Base-by-base conservation (phyloP, 306 rosid genomes). In the Vachellia collinsii region DNA sequence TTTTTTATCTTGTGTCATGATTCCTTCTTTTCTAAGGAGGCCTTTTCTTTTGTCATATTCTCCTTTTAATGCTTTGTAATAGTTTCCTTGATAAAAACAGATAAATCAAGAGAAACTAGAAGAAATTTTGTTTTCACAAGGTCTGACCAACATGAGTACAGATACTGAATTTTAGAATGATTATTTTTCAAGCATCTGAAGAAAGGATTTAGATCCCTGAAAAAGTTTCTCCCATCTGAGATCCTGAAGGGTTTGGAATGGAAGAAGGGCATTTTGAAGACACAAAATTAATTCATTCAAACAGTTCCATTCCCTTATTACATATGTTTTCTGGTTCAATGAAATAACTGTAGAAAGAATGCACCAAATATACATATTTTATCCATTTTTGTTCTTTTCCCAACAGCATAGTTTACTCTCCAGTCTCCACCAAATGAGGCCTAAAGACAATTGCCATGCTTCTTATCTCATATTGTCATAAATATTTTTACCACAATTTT, bases 1-100 rank as follows among this genome's bases (percentile, higher is more conserved):
- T 71, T 68, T 43, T 59, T 77, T 13, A 20, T 39, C 44, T n/a
- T 20, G 65, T 59, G 37, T 11, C 23, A 20, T 76, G 47, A 58
- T 72, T 80, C 37, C 36, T 80, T 62, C 77, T 72, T 81, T 65
- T 53, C 39, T 34, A 10, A 12, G 48, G 34, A 29, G 34, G 56
- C 36, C 23, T 38, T 25, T 51, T 36, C 69, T 61, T 50, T 56
- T 17, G 16, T 79, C 58, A 34, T 29, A 29, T 29, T 29, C 69
- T 67, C 65, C 38, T 72, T 5, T 47, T 59, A 76, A 42, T 54
- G 10, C 41, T 46, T 66, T 47, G 11, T 43, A 34, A 39, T 29
- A 29, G 36, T 39, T 69, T 47, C 11, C 37, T 41, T 11, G 44
- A 46, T 59, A 44, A 12, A 22, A 70, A 70, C 8, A 43, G 44